Conservation (phyloP, 1,284 basidiomycete genomes). For the Leccinum proliferum region DNA sequence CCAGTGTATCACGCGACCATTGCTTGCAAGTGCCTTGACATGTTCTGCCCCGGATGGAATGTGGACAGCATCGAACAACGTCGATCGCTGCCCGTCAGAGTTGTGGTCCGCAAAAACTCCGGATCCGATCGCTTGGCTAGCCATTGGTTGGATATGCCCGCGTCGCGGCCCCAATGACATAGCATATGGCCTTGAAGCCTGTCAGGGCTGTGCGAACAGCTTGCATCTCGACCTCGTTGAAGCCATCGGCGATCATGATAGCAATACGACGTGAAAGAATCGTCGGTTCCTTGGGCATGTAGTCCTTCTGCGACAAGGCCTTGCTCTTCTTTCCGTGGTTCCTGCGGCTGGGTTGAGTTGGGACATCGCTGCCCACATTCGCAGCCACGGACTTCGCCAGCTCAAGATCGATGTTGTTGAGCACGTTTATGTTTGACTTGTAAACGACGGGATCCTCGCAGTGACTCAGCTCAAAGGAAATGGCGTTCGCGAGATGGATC, state of each 20-base stretch:
- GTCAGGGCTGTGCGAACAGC: conserved; percentile 51
- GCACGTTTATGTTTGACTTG: conserved; percentile 55
- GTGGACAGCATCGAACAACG: conserved; percentile 74
- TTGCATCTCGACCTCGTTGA: conserved; percentile 53
- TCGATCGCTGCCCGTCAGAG: conserved; percentile 72
- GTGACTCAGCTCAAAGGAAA: conserved; percentile 76
- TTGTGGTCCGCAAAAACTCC: conserved; percentile 59
- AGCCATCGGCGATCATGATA: conserved; percentile 71
- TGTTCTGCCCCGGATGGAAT: conserved; percentile 62
- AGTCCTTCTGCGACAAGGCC: conserved; percentile 58
- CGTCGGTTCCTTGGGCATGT: conserved; percentile 55
- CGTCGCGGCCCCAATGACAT: conserved; percentile 65
- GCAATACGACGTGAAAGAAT: conserved; percentile 67
- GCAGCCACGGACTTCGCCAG: conserved; percentile 62
- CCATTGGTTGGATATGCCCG: conserved; percentile 47
- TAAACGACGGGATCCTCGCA: conserved; percentile 72
- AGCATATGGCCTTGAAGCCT: conserved; percentile 50
- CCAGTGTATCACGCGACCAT: conserved; percentile 64
- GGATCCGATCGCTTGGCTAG: conserved; percentile 28
- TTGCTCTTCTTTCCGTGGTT: conserved; percentile 55
- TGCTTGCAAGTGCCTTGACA: conserved; percentile 44
- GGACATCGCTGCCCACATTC: conserved; percentile 56
- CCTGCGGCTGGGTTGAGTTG: conserved; percentile 38
- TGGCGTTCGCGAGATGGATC: conserved; percentile 57
- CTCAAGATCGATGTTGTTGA: conserved; percentile 66